Evolutionary conservation across 257 asterid species (phyloP).

Genomic region (Agastache rugosa): DNA sequence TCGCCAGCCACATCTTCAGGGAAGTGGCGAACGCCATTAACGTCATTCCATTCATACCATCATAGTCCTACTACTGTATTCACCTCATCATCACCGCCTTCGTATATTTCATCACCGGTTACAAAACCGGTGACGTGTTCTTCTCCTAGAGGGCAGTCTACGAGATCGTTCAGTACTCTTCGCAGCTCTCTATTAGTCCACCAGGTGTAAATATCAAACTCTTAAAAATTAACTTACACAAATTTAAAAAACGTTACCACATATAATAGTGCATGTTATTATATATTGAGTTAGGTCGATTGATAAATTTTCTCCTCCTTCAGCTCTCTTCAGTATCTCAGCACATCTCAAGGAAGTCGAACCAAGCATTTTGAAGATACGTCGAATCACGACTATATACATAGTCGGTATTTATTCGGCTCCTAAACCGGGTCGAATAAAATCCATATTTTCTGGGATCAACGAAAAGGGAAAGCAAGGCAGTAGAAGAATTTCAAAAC

Average conservation of each 20-base stretch:
- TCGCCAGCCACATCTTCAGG: constrained; percentile 44
- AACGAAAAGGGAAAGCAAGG: not conserved
- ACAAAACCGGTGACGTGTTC: not conserved
- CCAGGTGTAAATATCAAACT: constrained; percentile 33
- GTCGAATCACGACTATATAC: not conserved
- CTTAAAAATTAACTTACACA: too few species aligned
- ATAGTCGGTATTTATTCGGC: too few species aligned
- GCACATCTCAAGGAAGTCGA: constrained; percentile 32
- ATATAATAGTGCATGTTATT: not conserved
- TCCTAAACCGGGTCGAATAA: too few species aligned
- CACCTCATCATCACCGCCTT: constrained; percentile 54
- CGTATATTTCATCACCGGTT: constrained; percentile 43
- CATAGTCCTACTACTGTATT: constrained; percentile 40
- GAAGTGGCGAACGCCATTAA: constrained; percentile 47
- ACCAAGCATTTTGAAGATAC: constrained; percentile 21
- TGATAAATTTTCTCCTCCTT: not conserved
- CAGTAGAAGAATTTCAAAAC: not conserved
- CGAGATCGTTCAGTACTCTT: constrained; percentile 35
- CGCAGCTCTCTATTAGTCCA: constrained; percentile 38
- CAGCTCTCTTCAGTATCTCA: constrained; percentile 33
- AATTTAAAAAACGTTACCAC: too few species aligned
- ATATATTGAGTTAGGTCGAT: not conserved
- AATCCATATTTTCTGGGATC: not conserved
- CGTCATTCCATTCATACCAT: constrained; percentile 49
- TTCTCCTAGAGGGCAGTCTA: constrained; percentile 46